phyloP scores from a whole-genome alignment of 2,329 filamentous ascomycete species.

The Ambrosiella cleistominuta region DNA sequence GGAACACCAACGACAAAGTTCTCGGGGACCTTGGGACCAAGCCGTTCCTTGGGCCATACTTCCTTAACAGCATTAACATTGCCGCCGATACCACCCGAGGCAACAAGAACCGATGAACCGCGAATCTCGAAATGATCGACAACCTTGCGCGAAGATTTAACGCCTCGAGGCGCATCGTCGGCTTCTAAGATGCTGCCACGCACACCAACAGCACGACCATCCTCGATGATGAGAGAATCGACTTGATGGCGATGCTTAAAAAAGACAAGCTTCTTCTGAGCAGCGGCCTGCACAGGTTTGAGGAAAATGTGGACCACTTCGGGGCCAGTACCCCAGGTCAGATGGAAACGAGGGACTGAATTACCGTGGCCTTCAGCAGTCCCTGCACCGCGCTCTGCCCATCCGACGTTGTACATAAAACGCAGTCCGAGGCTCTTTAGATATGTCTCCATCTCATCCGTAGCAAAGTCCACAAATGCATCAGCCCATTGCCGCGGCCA shows the following conservation, averaged over 20 bases:
- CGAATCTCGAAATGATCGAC: slow-evolving; percentile 35
- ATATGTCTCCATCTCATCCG: slow-evolving; percentile 40
- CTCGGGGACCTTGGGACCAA: slow-evolving; percentile 37
- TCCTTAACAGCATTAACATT: slow-evolving; percentile 42
- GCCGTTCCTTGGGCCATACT: slow-evolving; percentile 37
- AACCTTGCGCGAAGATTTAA: slow-evolving; percentile 30
- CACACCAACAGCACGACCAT: slow-evolving; percentile 35
- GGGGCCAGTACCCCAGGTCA: slow-evolving; percentile 44
- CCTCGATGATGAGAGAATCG: slow-evolving; percentile 37
- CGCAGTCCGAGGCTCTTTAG: slow-evolving; percentile 34
- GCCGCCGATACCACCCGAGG: slow-evolving; percentile 43
- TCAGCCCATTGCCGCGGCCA: slow-evolving; percentile 46
- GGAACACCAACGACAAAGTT: slow-evolving; percentile 43
- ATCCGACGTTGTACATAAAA: slow-evolving; percentile 37
- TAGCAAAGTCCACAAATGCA: slow-evolving; percentile 44
- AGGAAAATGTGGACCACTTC: slow-evolving; percentile 40
- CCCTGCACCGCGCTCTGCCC: slow-evolving; percentile 43
- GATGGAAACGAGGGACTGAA: slow-evolving; percentile 43
- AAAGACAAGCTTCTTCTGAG: slow-evolving; percentile 32
- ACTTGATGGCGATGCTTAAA: slow-evolving; percentile 40
- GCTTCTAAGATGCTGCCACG: slow-evolving; percentile 33
- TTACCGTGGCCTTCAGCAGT: slow-evolving; percentile 41
- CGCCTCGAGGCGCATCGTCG: slow-evolving; percentile 32
- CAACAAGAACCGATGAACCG: slow-evolving; percentile 35
- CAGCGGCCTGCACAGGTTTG: slow-evolving; percentile 36